phyloP scores from a whole-genome alignment of 2,329 filamentous ascomycete genomes.

The Chaetomium olivaceum region DNA sequence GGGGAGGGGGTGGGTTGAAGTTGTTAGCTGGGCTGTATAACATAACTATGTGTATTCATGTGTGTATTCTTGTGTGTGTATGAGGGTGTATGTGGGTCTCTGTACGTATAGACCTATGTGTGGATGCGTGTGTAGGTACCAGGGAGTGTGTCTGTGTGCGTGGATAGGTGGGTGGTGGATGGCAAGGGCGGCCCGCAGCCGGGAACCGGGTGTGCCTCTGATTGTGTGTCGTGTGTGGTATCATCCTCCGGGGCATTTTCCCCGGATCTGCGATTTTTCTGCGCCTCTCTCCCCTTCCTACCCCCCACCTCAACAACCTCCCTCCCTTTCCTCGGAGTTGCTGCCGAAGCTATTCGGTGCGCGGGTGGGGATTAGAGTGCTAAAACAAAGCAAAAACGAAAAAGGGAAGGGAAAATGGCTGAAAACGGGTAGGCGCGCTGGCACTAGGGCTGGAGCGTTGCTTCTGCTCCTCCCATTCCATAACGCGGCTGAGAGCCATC shows the following conservation, averaged over 20 bases:
- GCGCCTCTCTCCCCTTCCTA: background rate
- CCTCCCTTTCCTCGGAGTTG: background rate
- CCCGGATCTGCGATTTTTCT: background rate
- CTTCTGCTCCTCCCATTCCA: background rate
- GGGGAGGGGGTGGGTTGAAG: background rate
- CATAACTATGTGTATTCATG: too few species aligned
- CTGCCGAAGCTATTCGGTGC: background rate
- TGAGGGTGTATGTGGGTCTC: background rate
- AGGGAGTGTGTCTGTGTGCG: too few species aligned
- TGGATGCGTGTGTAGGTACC: background rate
- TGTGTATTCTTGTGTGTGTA: background rate
- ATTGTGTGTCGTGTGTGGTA: too few species aligned
- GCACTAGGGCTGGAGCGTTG: background rate
- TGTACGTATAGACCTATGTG: background rate
- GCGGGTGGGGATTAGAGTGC: background rate
- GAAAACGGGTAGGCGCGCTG: background rate
- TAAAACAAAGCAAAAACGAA: background rate
- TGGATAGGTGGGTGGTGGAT: too few species aligned
- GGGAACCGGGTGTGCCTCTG: too few species aligned
- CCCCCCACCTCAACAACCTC: background rate
- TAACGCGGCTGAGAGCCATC: background rate
- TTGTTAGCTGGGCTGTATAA: background rate
- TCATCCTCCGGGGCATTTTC: background rate
- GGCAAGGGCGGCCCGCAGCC: background rate
- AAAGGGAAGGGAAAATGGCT: background rate